Evolutionary conservation across 257 asterid genomes (phyloP).

Genomic region (Solanum chiquidenum): DNA sequence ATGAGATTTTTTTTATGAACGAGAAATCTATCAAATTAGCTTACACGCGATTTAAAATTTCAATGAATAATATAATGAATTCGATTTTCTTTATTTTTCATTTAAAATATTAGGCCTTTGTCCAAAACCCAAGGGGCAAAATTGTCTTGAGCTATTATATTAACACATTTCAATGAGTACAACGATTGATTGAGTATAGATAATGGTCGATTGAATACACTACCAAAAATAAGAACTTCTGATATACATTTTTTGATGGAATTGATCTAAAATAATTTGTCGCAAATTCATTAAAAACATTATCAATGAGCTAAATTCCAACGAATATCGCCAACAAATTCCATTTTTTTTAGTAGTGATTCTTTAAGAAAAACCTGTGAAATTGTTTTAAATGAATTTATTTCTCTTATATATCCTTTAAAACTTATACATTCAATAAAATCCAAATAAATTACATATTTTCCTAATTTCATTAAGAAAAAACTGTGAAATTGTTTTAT

Average conservation of each 20-base stretch:
- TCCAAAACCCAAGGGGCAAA: background rate
- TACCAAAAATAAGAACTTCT: too few species aligned
- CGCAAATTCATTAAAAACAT: too few species aligned
- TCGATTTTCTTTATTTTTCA: background rate
- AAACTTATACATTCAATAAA: background rate
- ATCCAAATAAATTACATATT: background rate
- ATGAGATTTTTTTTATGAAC: background rate
- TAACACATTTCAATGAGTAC: background rate
- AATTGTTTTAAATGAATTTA: too few species aligned
- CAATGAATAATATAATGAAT: too few species aligned
- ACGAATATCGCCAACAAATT: too few species aligned
- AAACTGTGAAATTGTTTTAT: background rate
- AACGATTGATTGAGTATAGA: background rate
- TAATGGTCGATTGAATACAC: background rate
- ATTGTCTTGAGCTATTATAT: too few species aligned
- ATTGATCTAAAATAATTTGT: background rate
- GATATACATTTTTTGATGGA: too few species aligned
- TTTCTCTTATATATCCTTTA: too few species aligned
- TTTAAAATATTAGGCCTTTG: background rate
- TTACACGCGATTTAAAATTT: too few species aligned
- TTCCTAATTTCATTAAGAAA: background rate
- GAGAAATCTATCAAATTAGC: background rate
- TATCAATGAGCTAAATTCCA: background rate
- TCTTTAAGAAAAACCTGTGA: too few species aligned
- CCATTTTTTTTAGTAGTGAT: too few species aligned